Percentiles rank a stretch among this genome's conserved stretches.
Conservation (phyloP, 805 yeast genomes). For the Saitoella complicata region DNA sequence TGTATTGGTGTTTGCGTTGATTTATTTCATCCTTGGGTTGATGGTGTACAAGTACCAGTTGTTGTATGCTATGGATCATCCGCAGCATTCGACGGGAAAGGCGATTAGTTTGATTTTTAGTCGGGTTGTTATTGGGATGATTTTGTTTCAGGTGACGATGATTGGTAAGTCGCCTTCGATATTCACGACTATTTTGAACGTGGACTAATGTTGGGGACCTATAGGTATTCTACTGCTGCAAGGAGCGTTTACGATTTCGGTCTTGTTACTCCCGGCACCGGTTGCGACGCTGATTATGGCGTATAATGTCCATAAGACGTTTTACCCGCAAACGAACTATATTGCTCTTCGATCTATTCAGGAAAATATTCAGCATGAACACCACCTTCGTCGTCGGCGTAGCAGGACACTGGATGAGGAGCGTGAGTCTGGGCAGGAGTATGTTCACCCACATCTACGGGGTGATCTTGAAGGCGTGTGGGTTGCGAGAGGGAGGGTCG, state of each 20-base stretch:
- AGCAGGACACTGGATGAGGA: conserved; percentile 58
- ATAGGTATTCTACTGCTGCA: conserved; percentile 77
- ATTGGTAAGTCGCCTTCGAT: neutral
- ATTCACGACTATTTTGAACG: no score
- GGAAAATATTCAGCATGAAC: conserved; percentile 21
- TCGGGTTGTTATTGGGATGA: conserved; percentile 62
- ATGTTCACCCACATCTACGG: conserved; percentile 43
- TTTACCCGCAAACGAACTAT: conserved; percentile 64
- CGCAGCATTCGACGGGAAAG: conserved; percentile 91
- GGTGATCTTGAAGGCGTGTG: neutral
- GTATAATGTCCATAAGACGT: conserved; percentile 70
- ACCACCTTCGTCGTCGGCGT: conserved; percentile 9
- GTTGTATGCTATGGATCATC: conserved; percentile 78
- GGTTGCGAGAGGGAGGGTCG: neutral
- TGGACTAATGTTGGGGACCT: no score
- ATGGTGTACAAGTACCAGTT: conserved; percentile 83
- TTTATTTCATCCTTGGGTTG: conserved; percentile 72
- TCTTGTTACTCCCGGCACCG: conserved; percentile 62
- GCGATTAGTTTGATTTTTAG: conserved; percentile 88
- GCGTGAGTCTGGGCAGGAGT: conserved; percentile 53
- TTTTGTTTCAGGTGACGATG: conserved; percentile 80
- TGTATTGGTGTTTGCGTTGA: conserved; percentile 66
- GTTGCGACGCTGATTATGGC: conserved; percentile 44
- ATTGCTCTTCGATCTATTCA: conserved; percentile 76
- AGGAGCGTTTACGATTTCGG: conserved; percentile 60